Percentiles rank a stretch among this genome's conserved stretches.
These are phyloP conservation scores for Astrothelium subdiscretum DNA, from an alignment of 495 filamentous ascomycete genomes.

Conservation along the genomic window DNA sequence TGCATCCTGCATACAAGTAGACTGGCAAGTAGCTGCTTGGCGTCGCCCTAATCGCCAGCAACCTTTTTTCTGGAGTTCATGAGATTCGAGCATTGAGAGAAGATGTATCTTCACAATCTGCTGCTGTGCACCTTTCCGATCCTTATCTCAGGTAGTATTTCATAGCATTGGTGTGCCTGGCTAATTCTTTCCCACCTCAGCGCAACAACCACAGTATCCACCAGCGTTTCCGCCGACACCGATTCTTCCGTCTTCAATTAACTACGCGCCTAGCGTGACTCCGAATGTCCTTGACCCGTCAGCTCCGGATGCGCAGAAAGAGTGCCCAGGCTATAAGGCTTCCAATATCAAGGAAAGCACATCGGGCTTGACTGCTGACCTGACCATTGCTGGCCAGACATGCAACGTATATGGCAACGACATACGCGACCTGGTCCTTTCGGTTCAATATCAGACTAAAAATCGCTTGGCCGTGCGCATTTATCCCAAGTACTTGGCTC, in stretches of 20 bases:
- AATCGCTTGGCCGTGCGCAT: conserved; percentile 15
- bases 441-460: conserved; percentile 15
- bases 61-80: no score
- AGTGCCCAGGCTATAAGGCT: conserved; percentile 11
- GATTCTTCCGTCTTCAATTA: conserved; percentile 11
- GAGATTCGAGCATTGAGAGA: not conserved
- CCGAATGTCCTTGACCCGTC: conserved; percentile 11
- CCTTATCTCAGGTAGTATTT: not conserved
- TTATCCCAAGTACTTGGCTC: conserved; percentile 13
- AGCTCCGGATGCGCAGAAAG: conserved; percentile 11
- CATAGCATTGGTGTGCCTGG: not conserved
- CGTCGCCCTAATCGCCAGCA: not conserved
- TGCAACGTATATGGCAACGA: conserved; percentile 13
- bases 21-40: not conserved
- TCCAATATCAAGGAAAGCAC: conserved; percentile 5
- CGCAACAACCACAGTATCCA: conserved; percentile 9
- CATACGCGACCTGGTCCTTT: conserved; percentile 4
- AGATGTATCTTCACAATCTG: not conserved
- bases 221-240: conserved; percentile 7
- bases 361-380: conserved; percentile 8
- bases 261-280: conserved; percentile 13
- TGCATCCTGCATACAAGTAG: not conserved
- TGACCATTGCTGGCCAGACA: conserved; percentile 6
- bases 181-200: not conserved
- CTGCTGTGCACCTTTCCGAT: not conserved